Base-by-base conservation (phyloP, 768 basidiomycete species). In the Stropharia rugosoannulata region DNA sequence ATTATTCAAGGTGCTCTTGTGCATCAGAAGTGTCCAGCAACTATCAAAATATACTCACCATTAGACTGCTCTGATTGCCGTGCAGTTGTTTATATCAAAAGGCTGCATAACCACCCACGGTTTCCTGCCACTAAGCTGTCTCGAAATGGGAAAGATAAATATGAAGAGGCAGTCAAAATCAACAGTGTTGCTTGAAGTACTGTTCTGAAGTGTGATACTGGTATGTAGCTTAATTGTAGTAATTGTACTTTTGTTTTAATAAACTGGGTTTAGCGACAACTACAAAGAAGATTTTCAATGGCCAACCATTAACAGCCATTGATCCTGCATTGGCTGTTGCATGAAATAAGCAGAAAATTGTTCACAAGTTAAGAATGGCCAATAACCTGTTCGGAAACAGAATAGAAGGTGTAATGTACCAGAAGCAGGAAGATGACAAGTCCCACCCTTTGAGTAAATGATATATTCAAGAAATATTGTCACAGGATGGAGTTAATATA, bases 41-140 rank as follows among this genome's bases (percentile, higher is more conserved):
- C 16, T n/a, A 42, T 53, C 41, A 53, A 53, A 32, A 53, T 53
- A 10, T 53, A 13, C 16, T 53, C 41, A 1, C 51, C 51, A 4
- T 32, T 53, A 25, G 41, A 53, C 12, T 27, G 41, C 5, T 2
- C 18, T 1, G 51, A 53, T 41, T 22, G 27, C 5, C 16, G 51
- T 1, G 41, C 51, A 44, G 37, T 53, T 42, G 48, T 49, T 18
- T 6, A 35, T 12, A 13, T 49, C 15, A 9, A 52, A 6, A 29
- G 13, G 2, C 51, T 29, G 1, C 51, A 52, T 19, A 52, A 43
- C 13, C 51, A 52, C 36, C 51, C 51, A 13, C 8, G 18, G 2
- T 41, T 52, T 35, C 51, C 51, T 32, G 0, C 41, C 1, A 44
- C 51, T 0, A 52, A 52, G 40, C 8, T 41, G 1, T 35, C 51